Evolutionary conservation across 495 filamentous ascomycete species (phyloP).

Genomic region (Lepraria neglecta): DNA sequence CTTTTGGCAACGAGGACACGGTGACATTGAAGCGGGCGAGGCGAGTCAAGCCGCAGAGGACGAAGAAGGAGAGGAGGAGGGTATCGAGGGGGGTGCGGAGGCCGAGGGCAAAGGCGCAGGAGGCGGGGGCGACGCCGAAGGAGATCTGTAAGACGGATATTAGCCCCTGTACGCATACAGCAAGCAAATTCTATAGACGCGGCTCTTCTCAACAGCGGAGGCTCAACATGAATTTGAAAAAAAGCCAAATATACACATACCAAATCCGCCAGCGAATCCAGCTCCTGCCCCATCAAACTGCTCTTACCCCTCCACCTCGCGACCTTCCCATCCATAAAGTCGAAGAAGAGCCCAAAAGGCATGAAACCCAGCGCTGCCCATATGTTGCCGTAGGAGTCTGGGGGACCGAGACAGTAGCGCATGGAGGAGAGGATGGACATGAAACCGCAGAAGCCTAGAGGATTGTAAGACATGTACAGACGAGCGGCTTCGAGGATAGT

Average conservation of each 20-base stretch:
- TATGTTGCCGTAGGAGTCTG: slow-evolving; percentile 56
- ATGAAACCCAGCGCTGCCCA: slow-evolving; percentile 82
- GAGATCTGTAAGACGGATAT: slow-evolving; percentile 59
- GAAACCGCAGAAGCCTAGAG: slow-evolving; percentile 53
- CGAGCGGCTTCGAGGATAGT: neutral
- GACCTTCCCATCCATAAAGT: slow-evolving; percentile 96
- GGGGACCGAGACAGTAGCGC: slow-evolving; percentile 81
- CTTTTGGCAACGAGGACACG: slow-evolving; percentile 78
- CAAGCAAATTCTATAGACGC: too few species aligned
- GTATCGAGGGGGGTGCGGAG: slow-evolving; percentile 83
- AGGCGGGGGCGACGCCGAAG: slow-evolving; percentile 86
- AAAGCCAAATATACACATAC: slow-evolving; percentile 43
- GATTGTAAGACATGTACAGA: neutral
- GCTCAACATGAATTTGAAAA: neutral
- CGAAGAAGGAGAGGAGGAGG: slow-evolving; percentile 77
- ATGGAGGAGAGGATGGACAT: slow-evolving; percentile 95
- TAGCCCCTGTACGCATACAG: neutral
- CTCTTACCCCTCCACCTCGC: slow-evolving; percentile 94
- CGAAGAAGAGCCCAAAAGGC: slow-evolving; percentile 93
- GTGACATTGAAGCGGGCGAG: slow-evolving; percentile 98
- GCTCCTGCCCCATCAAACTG: slow-evolving; percentile 93
- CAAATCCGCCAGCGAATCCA: slow-evolving; percentile 94
- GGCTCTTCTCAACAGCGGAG: too few species aligned
- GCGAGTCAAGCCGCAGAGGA: slow-evolving; percentile 89
- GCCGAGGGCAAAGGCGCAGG: slow-evolving; percentile 81